These are phyloP conservation scores for Phoma herbarum DNA, from an alignment of 2,329 filamentous ascomycete species.

Conservation along the genomic window DNA sequence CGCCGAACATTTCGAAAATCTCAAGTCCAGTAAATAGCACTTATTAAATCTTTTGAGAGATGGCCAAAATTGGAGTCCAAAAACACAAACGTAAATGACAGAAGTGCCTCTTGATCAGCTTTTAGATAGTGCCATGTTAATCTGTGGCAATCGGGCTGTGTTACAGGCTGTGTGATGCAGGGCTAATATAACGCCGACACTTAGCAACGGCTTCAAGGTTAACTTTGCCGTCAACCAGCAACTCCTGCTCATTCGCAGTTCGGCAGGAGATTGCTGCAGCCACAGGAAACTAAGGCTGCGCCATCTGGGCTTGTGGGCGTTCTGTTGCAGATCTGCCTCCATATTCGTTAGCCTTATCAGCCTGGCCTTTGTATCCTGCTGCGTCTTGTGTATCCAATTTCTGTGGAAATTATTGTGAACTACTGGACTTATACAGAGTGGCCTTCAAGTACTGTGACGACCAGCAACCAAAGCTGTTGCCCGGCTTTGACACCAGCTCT, in stretches of 20 bases:
- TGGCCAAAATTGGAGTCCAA: not conserved
- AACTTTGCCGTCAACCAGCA: not conserved
- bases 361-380: not conserved
- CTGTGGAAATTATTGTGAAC: not conserved
- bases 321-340: not conserved
- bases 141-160: not conserved
- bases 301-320: not conserved
- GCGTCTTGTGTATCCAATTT: no score
- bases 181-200: not conserved
- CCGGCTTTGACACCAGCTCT: not conserved
- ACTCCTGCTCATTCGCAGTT: not conserved
- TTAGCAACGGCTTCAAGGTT: not conserved
- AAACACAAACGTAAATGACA: not conserved
- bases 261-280: not conserved
- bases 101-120: not conserved
- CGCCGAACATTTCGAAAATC: not conserved
- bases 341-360: not conserved
- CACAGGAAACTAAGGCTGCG: not conserved
- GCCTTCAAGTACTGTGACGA: not conserved
- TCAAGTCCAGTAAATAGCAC: not conserved
- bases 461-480: not conserved
- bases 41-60: not conserved
- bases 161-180: not conserved
- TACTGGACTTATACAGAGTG: not conserved
- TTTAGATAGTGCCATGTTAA: not conserved